These are phyloP conservation scores for Fusarium sp. DNA, from an alignment of 2,329 filamentous ascomycete genomes.

Conservation along the genomic window DNA sequence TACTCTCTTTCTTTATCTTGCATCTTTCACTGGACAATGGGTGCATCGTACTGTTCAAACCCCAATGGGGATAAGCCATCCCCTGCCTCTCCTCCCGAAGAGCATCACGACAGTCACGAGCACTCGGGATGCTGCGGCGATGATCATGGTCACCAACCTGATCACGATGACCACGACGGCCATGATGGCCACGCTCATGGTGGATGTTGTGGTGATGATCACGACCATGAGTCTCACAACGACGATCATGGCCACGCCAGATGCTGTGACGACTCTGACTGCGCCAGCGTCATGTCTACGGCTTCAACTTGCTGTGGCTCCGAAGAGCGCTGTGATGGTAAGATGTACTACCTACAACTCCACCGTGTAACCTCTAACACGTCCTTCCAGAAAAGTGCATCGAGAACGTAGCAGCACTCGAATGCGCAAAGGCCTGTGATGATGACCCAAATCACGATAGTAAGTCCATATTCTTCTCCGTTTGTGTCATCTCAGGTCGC, in stretches of 20 bases:
- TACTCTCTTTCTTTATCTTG: background rate
- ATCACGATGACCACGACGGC: background rate
- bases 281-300: background rate
- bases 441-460: constrained; percentile 20
- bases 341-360: background rate
- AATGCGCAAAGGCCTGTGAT: constrained; percentile 25
- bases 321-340: background rate
- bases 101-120: background rate
- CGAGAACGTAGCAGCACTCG: constrained; percentile 14
- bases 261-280: background rate
- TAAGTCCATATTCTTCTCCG: background rate
- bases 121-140: background rate
- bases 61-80: background rate
- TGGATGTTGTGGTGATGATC: background rate
- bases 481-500: background rate
- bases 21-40: background rate
- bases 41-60: background rate
- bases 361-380: background rate
- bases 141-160: background rate
- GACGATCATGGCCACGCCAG: background rate
- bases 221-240: background rate
- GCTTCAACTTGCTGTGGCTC: background rate
- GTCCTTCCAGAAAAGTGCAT: constrained; percentile 24
- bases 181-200: background rate
- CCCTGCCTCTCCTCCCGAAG: background rate